A percentile compares a stretch with the other conserved stretches of the same genome.
phyloP scores from a whole-genome alignment of 2,329 filamentous ascomycete species.

The Xylaria sp. region DNA sequence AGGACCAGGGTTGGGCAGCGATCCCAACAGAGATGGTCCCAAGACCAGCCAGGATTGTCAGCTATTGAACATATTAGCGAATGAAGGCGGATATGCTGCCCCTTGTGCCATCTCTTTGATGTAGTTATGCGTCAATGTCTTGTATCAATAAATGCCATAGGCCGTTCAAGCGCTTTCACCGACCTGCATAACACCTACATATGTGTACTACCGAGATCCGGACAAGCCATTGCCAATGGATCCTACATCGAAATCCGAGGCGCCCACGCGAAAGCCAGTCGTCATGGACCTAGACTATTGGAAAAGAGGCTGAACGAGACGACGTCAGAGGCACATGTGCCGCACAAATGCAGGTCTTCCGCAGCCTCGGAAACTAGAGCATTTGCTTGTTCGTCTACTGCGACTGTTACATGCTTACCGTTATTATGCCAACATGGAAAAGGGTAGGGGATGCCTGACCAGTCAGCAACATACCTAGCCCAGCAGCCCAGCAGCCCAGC shows the following conservation, averaged over 20 bases:
- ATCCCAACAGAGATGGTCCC: constrained; percentile 17
- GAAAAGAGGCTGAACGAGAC: constrained; percentile 42
- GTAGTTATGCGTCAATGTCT: constrained; percentile 15
- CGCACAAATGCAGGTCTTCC: constrained; percentile 10
- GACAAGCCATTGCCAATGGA: constrained; percentile 5
- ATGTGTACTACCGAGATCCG: constrained; percentile 19
- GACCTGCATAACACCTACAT: neutral
- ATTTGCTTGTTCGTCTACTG: constrained; percentile 10
- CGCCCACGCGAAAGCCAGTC: constrained; percentile 38
- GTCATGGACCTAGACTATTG: constrained; percentile 44
- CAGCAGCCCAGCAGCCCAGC: neutral
- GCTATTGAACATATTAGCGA: constrained; percentile 4
- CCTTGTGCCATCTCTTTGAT: constrained; percentile 8
- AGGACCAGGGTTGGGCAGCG: constrained; percentile 29
- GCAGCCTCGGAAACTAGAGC: neutral
- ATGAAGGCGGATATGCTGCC: constrained; percentile 1
- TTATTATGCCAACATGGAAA: constrained; percentile 2
- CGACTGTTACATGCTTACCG: neutral
- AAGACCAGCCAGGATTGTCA: neutral
- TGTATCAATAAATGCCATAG: constrained; percentile 10
- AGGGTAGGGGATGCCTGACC: constrained; percentile 13
- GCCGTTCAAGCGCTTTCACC: neutral
- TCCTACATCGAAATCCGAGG: constrained; percentile 28
- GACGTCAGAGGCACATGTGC: constrained; percentile 33
- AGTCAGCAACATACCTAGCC: constrained; percentile 4